These are phyloP conservation scores for Arthrocladium fulminans DNA, from an alignment of 2,329 filamentous ascomycete genomes.

Conservation along the genomic window DNA sequence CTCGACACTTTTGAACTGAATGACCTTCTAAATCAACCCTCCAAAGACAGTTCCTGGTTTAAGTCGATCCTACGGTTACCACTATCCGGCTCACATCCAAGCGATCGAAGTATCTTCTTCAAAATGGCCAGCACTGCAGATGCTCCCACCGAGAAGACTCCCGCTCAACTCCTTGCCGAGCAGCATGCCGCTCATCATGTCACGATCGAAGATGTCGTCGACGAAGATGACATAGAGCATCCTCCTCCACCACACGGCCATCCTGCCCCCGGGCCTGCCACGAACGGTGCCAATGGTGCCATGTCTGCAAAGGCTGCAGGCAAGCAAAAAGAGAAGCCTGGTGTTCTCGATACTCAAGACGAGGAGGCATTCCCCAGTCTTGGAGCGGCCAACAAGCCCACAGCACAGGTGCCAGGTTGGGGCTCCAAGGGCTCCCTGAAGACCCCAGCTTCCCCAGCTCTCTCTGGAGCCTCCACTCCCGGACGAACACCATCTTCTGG, in stretches of 20 bases:
- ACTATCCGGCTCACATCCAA: constrained; percentile 6
- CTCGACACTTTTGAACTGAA: neutral
- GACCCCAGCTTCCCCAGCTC: constrained; percentile 43
- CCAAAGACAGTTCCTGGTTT: constrained; percentile 1
- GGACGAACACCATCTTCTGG: constrained; percentile 57
- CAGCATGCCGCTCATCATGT: constrained; percentile 51
- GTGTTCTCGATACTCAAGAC: constrained; percentile 67
- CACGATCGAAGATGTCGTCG: constrained; percentile 70
- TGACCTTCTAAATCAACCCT: neutral
- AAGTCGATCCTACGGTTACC: constrained; percentile 10
- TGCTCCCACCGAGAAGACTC: constrained; percentile 30
- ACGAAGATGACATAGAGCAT: constrained; percentile 64
- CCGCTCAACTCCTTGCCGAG: constrained; percentile 46
- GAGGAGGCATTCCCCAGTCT: constrained; percentile 92
- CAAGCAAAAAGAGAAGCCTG: constrained; percentile 51
- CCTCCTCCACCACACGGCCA: constrained; percentile 40
- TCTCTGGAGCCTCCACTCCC: constrained; percentile 48
- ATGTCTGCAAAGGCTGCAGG: constrained; percentile 56
- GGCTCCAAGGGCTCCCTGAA: constrained; percentile 39
- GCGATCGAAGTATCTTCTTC: neutral
- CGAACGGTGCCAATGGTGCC: constrained; percentile 41
- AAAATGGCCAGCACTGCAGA: constrained; percentile 12
- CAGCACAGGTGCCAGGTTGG: constrained; percentile 53
- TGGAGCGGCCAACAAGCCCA: constrained; percentile 70
- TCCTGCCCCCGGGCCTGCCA: constrained; percentile 22